Percentiles rank a stretch among this genome's conserved stretches.
Evolutionary conservation across 2,329 filamentous ascomycete genomes (phyloP).

Genomic region (Cladophialophora psammophila): DNA sequence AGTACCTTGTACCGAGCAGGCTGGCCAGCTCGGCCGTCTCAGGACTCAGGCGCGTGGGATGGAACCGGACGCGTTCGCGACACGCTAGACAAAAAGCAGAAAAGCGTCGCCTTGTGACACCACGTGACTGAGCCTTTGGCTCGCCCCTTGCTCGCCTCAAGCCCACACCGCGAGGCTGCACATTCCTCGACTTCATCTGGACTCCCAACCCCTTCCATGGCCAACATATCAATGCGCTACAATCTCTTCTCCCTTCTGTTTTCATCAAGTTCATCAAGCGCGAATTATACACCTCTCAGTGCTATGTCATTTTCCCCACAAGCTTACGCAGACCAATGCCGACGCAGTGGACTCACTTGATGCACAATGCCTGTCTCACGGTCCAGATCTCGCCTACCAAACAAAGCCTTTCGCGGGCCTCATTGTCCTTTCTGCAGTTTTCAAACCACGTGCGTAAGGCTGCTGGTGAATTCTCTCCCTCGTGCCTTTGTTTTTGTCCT

Average conservation of each 20-base stretch:
- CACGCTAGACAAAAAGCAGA: neutral
- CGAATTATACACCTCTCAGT: neutral
- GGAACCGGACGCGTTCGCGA: neutral
- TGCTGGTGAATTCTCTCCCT: slow-evolving; percentile 11
- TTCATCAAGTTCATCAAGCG: neutral
- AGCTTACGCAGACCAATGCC: neutral
- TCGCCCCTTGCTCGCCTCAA: no score
- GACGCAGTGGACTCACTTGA: neutral
- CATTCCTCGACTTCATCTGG: neutral
- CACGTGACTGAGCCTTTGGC: slow-evolving; percentile 8
- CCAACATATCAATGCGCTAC: neutral
- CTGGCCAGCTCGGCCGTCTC: slow-evolving; percentile 1
- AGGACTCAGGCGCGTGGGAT: neutral
- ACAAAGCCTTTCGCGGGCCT: slow-evolving; percentile 22
- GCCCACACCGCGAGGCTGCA: neutral
- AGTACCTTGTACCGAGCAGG: no score
- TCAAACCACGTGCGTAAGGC: slow-evolving; percentile 25
- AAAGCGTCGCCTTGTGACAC: neutral
- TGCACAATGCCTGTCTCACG: neutral
- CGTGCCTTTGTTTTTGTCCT: slow-evolving; percentile 22
- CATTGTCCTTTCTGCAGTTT: slow-evolving; percentile 18
- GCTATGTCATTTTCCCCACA: neutral
- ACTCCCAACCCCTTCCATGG: neutral
- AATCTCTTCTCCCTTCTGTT: slow-evolving; percentile 1
- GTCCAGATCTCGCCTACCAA: slow-evolving; percentile 17